These are phyloP conservation scores for Nidularia pulvinata DNA, from an alignment of 768 basidiomycete species.

Conservation along the genomic window DNA sequence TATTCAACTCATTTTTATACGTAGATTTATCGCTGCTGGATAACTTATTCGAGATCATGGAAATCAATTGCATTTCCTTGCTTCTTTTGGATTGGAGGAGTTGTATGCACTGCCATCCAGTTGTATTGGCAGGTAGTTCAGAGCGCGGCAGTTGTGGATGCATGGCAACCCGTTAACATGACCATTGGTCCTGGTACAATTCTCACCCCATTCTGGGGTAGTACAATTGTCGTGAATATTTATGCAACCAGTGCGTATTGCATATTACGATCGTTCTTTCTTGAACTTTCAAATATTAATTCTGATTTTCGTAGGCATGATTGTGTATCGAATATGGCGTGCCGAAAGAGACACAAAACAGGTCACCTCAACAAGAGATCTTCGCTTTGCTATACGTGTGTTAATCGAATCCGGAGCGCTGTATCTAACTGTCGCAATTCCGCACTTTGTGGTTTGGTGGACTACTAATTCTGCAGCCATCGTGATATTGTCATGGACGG, in stretches of 20 bases:
- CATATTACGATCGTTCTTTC: background rate
- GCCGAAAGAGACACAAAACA: background rate
- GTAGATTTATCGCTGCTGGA: slow-evolving; percentile 6
- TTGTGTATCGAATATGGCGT: background rate
- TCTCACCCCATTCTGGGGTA: slow-evolving; percentile 5
- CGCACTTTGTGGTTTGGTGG: background rate
- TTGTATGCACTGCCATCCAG: slow-evolving; percentile 1
- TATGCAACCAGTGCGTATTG: slow-evolving; percentile 4
- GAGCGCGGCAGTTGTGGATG: background rate
- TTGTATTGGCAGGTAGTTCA: slow-evolving; percentile 2
- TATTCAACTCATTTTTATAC: background rate
- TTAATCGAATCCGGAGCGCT: slow-evolving; percentile 3
- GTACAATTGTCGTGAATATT: slow-evolving; percentile 4
- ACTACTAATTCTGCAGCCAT: background rate
- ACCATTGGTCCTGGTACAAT: slow-evolving; percentile 4
- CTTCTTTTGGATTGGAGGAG: slow-evolving; percentile 5
- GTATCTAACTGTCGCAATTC: slow-evolving; percentile 1
- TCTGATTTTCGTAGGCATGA: background rate
- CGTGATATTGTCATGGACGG: background rate
- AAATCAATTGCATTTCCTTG: slow-evolving; percentile 1
- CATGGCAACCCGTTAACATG: slow-evolving; percentile 3
- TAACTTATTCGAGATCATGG: background rate
- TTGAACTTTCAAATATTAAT: background rate
- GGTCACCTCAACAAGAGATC: background rate
- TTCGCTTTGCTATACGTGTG: slow-evolving; percentile 1